These are phyloP conservation scores for Mycena polygramma DNA, from an alignment of 768 basidiomycete genomes.

Conservation along the genomic window DNA sequence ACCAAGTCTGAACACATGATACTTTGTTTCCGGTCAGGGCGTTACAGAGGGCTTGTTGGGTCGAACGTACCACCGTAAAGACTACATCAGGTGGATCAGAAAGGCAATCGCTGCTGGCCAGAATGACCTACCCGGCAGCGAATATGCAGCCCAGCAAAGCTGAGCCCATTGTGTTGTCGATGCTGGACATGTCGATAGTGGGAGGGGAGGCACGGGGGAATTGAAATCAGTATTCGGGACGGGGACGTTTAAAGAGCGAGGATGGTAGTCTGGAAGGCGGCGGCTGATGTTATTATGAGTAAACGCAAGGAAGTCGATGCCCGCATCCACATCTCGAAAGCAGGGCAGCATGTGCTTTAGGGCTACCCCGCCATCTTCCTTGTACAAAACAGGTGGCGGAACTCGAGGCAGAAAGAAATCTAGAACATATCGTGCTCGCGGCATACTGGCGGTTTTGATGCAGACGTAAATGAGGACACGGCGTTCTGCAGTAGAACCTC, in stretches of 20 bases:
- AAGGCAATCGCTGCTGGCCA: not conserved
- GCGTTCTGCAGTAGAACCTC: slow-evolving; percentile 13
- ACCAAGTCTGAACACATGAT: slow-evolving; percentile 69
- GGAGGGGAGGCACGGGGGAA: slow-evolving; percentile 9
- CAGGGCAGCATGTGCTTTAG: slow-evolving; percentile 21
- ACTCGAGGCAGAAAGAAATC: slow-evolving; percentile 34
- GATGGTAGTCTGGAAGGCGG: slow-evolving; percentile 33
- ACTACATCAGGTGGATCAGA: slow-evolving; percentile 41
- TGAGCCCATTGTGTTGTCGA: slow-evolving; percentile 37
- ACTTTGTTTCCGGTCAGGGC: slow-evolving; percentile 48
- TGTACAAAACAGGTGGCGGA: slow-evolving; percentile 25
- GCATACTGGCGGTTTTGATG: slow-evolving; percentile 8
- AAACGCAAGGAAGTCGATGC: slow-evolving; percentile 29
- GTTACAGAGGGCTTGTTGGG: not conserved
- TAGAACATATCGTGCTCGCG: slow-evolving; percentile 21
- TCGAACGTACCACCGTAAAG: slow-evolving; percentile 64
- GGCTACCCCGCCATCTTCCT: slow-evolving; percentile 27
- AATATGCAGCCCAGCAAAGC: slow-evolving; percentile 31
- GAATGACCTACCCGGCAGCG: slow-evolving; percentile 33
- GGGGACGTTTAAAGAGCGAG: slow-evolving; percentile 31
- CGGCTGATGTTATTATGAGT: slow-evolving; percentile 35
- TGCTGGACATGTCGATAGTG: slow-evolving; percentile 21
- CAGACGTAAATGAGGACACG: slow-evolving; percentile 25
- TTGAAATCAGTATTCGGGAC: slow-evolving; percentile 28
- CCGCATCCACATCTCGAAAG: slow-evolving; percentile 15